phyloP scores from a whole-genome alignment of 2,329 filamentous ascomycete genomes.

The Ophiostoma tasmaniense region DNA sequence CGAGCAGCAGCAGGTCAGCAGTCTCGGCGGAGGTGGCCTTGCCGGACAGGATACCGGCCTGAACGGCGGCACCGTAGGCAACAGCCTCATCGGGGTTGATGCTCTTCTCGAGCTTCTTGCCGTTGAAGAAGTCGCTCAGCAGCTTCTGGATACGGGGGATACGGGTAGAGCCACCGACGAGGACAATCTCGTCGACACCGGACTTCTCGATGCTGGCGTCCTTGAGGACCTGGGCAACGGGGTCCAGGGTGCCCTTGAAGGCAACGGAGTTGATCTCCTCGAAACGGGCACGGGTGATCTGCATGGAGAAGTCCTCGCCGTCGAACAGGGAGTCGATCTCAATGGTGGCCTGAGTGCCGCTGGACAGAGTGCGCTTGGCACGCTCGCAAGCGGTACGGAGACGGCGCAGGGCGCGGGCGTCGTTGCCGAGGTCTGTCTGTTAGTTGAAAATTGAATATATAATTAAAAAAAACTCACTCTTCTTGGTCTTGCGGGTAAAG shows the following conservation, averaged over 20 bases:
- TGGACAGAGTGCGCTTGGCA: constrained; percentile 98
- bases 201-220: constrained; percentile 81
- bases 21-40: constrained; percentile 86
- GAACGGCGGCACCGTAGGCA: constrained; percentile 95
- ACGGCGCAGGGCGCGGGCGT: constrained; percentile 88
- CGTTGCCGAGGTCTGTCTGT: constrained; percentile 48
- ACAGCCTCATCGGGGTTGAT: constrained; percentile 99
- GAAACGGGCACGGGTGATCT: constrained; percentile 97
- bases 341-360: constrained; percentile 92
- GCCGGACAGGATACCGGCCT: constrained; percentile 96
- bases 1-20: constrained; percentile 85
- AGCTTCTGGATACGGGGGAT: constrained; percentile 99
- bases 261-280: constrained; percentile 96
- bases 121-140: constrained; percentile 96
- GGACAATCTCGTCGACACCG: constrained; percentile 94
- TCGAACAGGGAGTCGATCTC: constrained; percentile 99
- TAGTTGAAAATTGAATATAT: not conserved
- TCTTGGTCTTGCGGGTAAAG: constrained; percentile 32
- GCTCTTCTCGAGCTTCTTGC: constrained; percentile 99
- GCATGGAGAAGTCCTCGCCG: constrained; percentile 93
- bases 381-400: constrained; percentile 97
- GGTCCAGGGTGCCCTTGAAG: constrained; percentile 87
- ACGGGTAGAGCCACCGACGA: constrained; percentile 98
- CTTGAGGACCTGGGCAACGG: constrained; percentile 93
- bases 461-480: constrained; percentile 9